Conservation (phyloP, 1,284 basidiomycete species). For the Boletus smithii region DNA sequence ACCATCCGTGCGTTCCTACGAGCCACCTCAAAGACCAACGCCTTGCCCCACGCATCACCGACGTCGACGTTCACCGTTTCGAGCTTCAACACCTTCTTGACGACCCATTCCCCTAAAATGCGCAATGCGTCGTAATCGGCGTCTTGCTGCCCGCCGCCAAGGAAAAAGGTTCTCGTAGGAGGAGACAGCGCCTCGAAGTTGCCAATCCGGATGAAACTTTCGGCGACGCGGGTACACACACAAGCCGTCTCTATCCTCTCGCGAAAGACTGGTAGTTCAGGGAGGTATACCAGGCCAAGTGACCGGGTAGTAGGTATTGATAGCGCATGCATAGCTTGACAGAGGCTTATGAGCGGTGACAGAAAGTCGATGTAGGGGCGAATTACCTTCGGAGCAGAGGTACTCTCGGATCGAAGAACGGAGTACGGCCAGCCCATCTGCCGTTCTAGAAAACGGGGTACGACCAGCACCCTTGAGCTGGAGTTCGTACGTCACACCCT, state of each 20-base stretch:
- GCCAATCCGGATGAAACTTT: constrained; percentile 91
- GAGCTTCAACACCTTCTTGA: constrained; percentile 54
- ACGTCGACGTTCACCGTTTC: constrained; percentile 36
- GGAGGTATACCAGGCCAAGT: constrained; percentile 77
- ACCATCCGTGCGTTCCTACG: constrained; percentile 87
- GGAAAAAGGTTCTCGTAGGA: constrained; percentile 62
- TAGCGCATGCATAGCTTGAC: constrained; percentile 80
- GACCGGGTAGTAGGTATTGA: constrained; percentile 88
- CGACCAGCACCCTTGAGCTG: constrained; percentile 94
- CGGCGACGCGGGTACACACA: constrained; percentile 80
- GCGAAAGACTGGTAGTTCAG: constrained; percentile 71
- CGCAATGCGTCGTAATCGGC: constrained; percentile 72
- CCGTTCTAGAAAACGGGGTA: constrained; percentile 88
- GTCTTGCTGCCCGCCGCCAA: constrained; percentile 73
- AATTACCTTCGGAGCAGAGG: constrained; percentile 76
- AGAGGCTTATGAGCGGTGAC: constrained; percentile 1
- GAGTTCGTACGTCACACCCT: constrained; percentile 68
- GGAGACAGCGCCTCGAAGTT: constrained; percentile 86
- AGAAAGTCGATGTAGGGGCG: constrained; percentile 2
- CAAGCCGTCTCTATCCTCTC: constrained; percentile 81
- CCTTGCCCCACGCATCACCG: constrained; percentile 62
- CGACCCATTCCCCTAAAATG: constrained; percentile 73
- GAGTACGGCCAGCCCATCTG: constrained; percentile 91
- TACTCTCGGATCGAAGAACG: constrained; percentile 93
- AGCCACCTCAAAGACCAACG: constrained; percentile 74